Percentiles rank a stretch among this genome's conserved stretches.
Evolutionary conservation across 176 grass and related monocot species (phyloP).

Genomic region (Calamus simplicifolius): DNA sequence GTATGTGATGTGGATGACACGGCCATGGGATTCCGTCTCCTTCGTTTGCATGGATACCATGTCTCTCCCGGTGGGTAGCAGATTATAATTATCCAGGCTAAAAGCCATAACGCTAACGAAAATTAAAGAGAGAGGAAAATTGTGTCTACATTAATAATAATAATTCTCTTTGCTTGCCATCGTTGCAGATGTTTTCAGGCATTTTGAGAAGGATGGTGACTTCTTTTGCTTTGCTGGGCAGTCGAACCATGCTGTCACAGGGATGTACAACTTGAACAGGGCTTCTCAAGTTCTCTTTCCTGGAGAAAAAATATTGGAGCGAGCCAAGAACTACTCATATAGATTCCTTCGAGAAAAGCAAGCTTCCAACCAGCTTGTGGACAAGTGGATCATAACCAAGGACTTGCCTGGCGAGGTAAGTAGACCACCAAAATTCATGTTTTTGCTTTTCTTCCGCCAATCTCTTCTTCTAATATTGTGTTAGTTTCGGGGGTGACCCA

Average conservation of each 20-base stretch:
- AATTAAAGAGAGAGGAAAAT: too few species aligned
- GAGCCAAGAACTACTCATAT: constrained; percentile 33
- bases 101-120: too few species aligned
- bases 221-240: constrained; percentile 88
- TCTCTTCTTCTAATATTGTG: too few species aligned
- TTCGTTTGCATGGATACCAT: constrained; percentile 69
- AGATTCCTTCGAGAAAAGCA: constrained; percentile 41
- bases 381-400: constrained; percentile 72
- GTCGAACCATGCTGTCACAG: constrained; percentile 79
- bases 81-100: too few species aligned
- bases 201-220: constrained; percentile 77
- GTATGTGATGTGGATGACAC: constrained; percentile 80
- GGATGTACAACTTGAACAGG: constrained; percentile 92
- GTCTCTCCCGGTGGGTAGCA: constrained; percentile 50
- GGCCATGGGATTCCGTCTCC: constrained; percentile 72
- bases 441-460: too few species aligned
- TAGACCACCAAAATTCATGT: too few species aligned
- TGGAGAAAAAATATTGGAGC: constrained; percentile 42
- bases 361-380: constrained; percentile 20
- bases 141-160: too few species aligned
- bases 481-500: too few species aligned
- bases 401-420: constrained; percentile 64
- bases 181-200: constrained; percentile 52
- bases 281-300: constrained; percentile 45
- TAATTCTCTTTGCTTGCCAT: too few species aligned